Base-by-base conservation (phyloP, 345 rosid genomes). In the Anastatica hierochuntica region DNA sequence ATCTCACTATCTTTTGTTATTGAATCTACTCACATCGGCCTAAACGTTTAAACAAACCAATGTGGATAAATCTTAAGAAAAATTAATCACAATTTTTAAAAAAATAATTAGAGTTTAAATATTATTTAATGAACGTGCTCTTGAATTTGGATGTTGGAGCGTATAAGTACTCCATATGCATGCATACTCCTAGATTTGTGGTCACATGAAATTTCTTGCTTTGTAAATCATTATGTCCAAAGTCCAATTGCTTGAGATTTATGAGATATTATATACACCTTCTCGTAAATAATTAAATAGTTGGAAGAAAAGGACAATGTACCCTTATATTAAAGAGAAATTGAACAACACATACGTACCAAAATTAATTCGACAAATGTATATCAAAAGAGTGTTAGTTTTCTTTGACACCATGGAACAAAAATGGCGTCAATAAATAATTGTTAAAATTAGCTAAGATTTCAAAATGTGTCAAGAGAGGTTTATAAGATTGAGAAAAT, bases 111-210 rank as follows among this genome's bases (percentile, higher is more conserved):
- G 4, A 13, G 15, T 18, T 36, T 52, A 43, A 31, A 26, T 43
- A 44, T 17, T 10, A 26, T 1, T 18, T 53, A 54, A 45, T 30
- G 54, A 63, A 53, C 26, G 54, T 54, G 54, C 14, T 35, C 23
- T 64, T 55, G n/a, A 47, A 20, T 62, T 62, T 44, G 30, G 44
- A 63, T 64, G 62, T 48, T 64, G 51, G 45, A 41, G 39, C 17
- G n/a, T 40, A 33, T 40, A 23, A 64, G 23, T 42, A 24, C 24
- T 26, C 49, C 26, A n/a, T 52, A 43, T 27, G 53, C 57, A 42
- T 38, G 34, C 8, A 44, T 34, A 38, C 37, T 26, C 12, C 15
- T 10, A 31, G 49, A 5, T 24, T 42, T 9, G 30, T 42, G 24
- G 45, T 34, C 47, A 49, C 59, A 66, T 49, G 58, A 49, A 49